Conservation (phyloP, 2,329 filamentous ascomycete species). For the Magnaporthiopsis poae region DNA sequence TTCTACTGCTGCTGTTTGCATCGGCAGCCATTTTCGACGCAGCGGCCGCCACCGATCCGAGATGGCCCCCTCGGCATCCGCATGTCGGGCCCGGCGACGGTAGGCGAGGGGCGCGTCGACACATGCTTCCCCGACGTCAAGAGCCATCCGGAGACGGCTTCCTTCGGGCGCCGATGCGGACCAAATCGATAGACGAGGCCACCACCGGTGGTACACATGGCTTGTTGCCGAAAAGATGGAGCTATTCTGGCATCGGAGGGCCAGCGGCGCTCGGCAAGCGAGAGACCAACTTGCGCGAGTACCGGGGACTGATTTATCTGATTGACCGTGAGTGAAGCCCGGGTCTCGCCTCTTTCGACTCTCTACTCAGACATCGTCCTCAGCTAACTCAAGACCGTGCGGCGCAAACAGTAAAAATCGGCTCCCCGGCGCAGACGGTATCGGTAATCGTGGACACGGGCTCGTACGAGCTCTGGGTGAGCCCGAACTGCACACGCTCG, state of each 20-base stretch:
- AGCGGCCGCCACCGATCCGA: neutral
- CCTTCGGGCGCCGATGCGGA: conserved; percentile 16
- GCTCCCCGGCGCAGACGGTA: conserved; percentile 26
- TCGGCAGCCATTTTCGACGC: neutral
- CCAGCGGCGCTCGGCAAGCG: neutral
- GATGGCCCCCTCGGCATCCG: neutral
- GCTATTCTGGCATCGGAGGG: neutral
- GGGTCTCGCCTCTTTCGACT: neutral
- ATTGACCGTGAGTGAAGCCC: conserved; percentile 20
- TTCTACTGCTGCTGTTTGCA: neutral
- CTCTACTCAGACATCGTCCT: too few relatives aligned
- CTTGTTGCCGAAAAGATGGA: neutral
- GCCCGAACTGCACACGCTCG: conserved; percentile 25
- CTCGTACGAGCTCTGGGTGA: conserved; percentile 28
- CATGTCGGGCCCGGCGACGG: neutral
- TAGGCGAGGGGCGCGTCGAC: neutral
- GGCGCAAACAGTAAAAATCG: conserved; percentile 22
- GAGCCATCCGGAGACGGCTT: conserved; percentile 11
- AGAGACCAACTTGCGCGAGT: conserved; percentile 14
- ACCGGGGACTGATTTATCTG: conserved; percentile 25
- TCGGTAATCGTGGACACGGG: conserved; percentile 29
- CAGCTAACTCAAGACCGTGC: neutral
- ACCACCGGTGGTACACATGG: neutral
- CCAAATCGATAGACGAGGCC: conserved; percentile 16
- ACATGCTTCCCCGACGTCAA: too few relatives aligned